Evolutionary conservation across 345 rosid genomes (phyloP), one percentile per base, ranked within the genome.

Genomic region (Erodium maritimum): DNA sequence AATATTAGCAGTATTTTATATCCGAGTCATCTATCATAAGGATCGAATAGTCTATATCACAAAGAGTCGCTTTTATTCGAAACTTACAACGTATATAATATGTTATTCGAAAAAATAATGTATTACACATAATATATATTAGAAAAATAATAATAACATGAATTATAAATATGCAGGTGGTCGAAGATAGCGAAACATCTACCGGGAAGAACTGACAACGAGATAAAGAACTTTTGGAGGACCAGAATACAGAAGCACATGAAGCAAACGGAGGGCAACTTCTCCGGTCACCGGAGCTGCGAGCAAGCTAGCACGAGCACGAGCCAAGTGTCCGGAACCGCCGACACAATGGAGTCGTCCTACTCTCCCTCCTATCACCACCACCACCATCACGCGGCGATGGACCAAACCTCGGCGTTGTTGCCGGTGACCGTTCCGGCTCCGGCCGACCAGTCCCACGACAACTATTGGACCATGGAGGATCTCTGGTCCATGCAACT

Each of bases 121-220:
- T n/a, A n/a, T n/a, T n/a, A 42, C 3, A 42, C 3, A 42, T 42
- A 14, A 42, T 3, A 10, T 10, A 12, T 10, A 11, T 42, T 16
- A 42, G 2, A 42, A 10, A 42, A 3, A 16, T 42, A 7, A 14
- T 16, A 42, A 42, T 42, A 42, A 42, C 0, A 14, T 42, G 17
- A 9, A 10, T 42, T 42, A 3, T 42, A 3, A 10, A 42, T 42
- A 14, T 42, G 14, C 17, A 42, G 48, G 48, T 42, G 48, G 48
- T 42, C 48, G 48, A 42, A 88, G 73, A 88, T 88, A 17, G 94
- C 94, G 0, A 88, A 88, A 73, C 94, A 88, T 61, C 73, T 88
- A 11, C 94, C 94, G 20, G 96, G 96, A 66, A 86, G 96, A 74
- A 88, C 96, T 0, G 96, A 88, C 63, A 88, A 88, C 53, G 96